phyloP scores from a whole-genome alignment of 1,284 basidiomycete genomes.

The Fomitopsis pinicola region DNA sequence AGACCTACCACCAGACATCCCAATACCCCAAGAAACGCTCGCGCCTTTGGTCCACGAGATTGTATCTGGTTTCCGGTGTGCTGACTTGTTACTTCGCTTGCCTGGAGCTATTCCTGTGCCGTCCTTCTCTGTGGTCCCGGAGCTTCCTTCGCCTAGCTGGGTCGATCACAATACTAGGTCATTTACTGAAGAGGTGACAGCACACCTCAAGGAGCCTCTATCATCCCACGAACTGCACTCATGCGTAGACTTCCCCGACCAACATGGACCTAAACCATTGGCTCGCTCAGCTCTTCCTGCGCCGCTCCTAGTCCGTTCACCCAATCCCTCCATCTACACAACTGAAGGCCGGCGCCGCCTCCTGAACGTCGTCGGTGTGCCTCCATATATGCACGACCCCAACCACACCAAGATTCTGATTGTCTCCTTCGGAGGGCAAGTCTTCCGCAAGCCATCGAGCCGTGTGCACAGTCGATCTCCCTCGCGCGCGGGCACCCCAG shows the following conservation, averaged over 20 bases:
- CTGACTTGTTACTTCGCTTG: constrained; percentile 64
- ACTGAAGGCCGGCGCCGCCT: constrained; percentile 45
- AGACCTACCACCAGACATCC: constrained; percentile 38
- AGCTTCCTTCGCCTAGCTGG: constrained; percentile 62
- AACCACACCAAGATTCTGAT: constrained; percentile 55
- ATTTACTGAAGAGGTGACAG: constrained; percentile 44
- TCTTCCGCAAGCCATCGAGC: constrained; percentile 57
- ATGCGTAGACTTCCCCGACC: constrained; percentile 34
- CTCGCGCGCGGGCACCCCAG: constrained; percentile 14
- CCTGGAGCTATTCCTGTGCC: constrained; percentile 76
- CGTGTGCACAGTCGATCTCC: constrained; percentile 21
- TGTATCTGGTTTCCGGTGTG: constrained; percentile 62
- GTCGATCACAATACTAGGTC: constrained; percentile 41
- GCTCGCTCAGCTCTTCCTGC: constrained; percentile 44
- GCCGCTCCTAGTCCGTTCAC: constrained; percentile 62
- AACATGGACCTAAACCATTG: constrained; percentile 26
- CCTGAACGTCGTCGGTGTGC: constrained; percentile 56
- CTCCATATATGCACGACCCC: constrained; percentile 43
- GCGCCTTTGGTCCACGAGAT: constrained; percentile 60
- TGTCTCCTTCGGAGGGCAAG: constrained; percentile 77
- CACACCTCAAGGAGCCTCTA: constrained; percentile 31
- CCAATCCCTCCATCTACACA: constrained; percentile 45
- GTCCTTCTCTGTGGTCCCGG: constrained; percentile 49
- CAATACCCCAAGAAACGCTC: constrained; percentile 46
- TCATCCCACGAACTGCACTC: constrained; percentile 29